Evolutionary conservation across 805 yeast species (phyloP).

Genomic region (Saturnispora halmiae): DNA sequence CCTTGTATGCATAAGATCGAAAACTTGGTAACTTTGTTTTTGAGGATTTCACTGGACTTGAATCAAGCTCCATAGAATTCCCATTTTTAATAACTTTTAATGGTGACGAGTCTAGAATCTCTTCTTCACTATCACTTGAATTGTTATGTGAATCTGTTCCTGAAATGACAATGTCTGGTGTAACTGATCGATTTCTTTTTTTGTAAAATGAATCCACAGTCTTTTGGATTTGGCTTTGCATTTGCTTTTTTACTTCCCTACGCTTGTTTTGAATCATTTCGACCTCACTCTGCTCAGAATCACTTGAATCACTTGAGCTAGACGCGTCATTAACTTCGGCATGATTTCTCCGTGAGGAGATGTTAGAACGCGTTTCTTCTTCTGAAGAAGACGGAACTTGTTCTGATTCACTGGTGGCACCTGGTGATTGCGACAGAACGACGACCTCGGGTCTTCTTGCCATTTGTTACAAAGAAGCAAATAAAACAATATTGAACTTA

Average conservation of each 20-base stretch:
- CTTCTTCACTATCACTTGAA: not conserved
- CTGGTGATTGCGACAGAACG: too few relatives aligned
- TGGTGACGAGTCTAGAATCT: constrained; percentile 38
- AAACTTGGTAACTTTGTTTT: constrained; percentile 27
- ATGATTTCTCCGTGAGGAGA: not conserved
- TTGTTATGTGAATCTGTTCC: not conserved
- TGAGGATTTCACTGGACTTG: constrained; percentile 19
- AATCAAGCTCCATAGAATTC: constrained; percentile 13
- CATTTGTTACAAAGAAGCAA: too few relatives aligned
- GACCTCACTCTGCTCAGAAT: not conserved
- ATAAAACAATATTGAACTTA: too few relatives aligned
- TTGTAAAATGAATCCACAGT: not conserved
- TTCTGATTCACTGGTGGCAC: too few relatives aligned
- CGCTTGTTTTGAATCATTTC: not conserved
- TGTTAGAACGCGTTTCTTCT: too few relatives aligned
- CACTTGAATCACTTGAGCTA: not conserved
- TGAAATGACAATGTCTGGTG: not conserved
- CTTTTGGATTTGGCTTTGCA: not conserved
- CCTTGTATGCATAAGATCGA: constrained; percentile 34
- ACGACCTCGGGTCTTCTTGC: not conserved
- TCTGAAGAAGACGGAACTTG: too few relatives aligned
- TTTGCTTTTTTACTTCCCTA: not conserved
- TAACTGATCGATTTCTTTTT: not conserved
- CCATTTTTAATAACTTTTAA: constrained; percentile 16
- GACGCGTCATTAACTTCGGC: not conserved